Evolutionary conservation across 169 alveolate genomes (phyloP).

Genomic region (Cystoisospora suis): DNA sequence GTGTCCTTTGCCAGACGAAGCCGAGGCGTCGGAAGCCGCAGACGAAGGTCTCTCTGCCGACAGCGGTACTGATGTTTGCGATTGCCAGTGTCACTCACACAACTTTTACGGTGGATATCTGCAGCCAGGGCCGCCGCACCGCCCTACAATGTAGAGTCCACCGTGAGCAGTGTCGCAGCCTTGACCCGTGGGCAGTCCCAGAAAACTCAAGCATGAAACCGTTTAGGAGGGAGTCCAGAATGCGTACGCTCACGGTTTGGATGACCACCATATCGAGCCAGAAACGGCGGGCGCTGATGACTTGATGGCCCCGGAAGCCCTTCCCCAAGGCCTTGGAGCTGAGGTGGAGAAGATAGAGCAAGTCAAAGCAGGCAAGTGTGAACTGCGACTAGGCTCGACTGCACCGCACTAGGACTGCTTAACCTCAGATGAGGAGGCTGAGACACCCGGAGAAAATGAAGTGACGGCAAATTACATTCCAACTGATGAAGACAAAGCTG

Average conservation of each 20-base stretch:
- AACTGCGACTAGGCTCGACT: neutral
- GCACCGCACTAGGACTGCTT: too few species aligned
- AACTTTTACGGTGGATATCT: neutral
- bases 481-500: slow-evolving; percentile 12
- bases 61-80: neutral
- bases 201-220: neutral
- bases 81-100: neutral
- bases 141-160: slow-evolving; percentile 8
- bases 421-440: slow-evolving; percentile 11
- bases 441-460: neutral
- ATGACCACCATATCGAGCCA: slow-evolving; percentile 33
- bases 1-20: neutral
- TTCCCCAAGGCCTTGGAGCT: slow-evolving; percentile 24
- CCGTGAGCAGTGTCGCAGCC: neutral
- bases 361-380: slow-evolving; percentile 1
- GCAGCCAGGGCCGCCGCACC: neutral
- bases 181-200: neutral
- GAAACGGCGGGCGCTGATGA: neutral
- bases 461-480: neutral
- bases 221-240: neutral
- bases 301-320: neutral
- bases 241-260: slow-evolving; percentile 1
- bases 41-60: slow-evolving; percentile 27
- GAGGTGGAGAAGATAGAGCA: slow-evolving; percentile 31
- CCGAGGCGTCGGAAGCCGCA: slow-evolving; percentile 8